phyloP scores from a whole-genome alignment of 1,284 basidiomycete species.

The Testicularia cyperi region DNA sequence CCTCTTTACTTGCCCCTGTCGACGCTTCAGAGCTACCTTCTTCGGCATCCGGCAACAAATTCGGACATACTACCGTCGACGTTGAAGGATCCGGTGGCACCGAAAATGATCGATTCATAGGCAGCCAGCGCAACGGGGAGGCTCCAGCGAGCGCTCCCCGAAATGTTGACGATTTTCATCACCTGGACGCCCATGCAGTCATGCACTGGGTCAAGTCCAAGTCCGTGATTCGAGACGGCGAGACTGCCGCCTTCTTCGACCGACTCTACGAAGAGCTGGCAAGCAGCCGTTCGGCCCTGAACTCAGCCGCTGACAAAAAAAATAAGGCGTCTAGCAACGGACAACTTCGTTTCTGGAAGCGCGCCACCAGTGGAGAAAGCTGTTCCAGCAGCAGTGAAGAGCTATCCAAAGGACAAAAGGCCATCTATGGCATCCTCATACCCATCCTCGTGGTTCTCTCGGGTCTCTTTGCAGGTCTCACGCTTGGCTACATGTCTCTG shows the following conservation, averaged over 20 bases:
- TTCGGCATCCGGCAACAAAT: too few species aligned
- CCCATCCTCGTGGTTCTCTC: slow-evolving; percentile 66
- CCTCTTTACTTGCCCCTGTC: too few species aligned
- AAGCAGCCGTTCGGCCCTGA: too few species aligned
- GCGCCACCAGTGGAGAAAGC: slow-evolving; percentile 4
- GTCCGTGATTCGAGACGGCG: background rate
- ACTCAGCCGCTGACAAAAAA: background rate
- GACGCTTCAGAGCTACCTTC: too few species aligned
- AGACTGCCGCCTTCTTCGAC: slow-evolving; percentile 14
- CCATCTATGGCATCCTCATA: slow-evolving; percentile 62
- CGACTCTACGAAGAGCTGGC: slow-evolving; percentile 25
- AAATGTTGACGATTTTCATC: background rate
- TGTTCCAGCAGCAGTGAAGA: background rate
- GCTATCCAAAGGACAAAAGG: slow-evolving; percentile 32
- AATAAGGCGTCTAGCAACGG: background rate
- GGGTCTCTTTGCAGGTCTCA: slow-evolving; percentile 72
- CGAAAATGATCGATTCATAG: slow-evolving; percentile 33
- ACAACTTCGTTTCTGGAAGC: slow-evolving; percentile 20
- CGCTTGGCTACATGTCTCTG: slow-evolving; percentile 86
- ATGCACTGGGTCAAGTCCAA: slow-evolving; percentile 18
- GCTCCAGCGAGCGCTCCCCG: slow-evolving; percentile 6
- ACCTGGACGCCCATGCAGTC: background rate
- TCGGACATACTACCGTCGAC: too few species aligned
- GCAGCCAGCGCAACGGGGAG: slow-evolving; percentile 1
- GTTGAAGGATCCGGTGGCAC: too few species aligned